Evolutionary conservation across 2,329 filamentous ascomycete genomes (phyloP).

Genomic region (Daldinia sp.): DNA sequence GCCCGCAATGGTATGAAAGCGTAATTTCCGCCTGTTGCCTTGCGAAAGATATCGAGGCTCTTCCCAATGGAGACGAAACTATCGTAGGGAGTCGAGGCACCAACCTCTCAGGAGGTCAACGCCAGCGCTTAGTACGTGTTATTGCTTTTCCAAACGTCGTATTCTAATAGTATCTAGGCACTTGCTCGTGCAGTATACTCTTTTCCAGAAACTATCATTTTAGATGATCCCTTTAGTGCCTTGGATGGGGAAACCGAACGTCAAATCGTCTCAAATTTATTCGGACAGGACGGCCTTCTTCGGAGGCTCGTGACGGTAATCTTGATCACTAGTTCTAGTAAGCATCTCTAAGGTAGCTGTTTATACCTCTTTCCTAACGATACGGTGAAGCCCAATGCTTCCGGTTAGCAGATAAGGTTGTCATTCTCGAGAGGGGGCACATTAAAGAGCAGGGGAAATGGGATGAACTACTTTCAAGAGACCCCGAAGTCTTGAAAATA

Average conservation of each 20-base stretch:
- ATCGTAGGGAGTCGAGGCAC: slow-evolving; percentile 34
- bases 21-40: slow-evolving; percentile 43
- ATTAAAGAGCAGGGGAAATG: slow-evolving; percentile 53
- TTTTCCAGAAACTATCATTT: slow-evolving; percentile 41
- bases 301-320: slow-evolving; percentile 45
- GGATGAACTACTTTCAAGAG: slow-evolving; percentile 46
- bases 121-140: slow-evolving; percentile 43
- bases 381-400: slow-evolving; percentile 48
- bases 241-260: slow-evolving; percentile 49
- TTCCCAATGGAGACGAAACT: slow-evolving; percentile 38
- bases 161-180: slow-evolving; percentile 40
- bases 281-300: slow-evolving; percentile 46
- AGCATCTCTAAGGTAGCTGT: neutral
- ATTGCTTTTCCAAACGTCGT: no score
- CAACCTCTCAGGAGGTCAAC: slow-evolving; percentile 45
- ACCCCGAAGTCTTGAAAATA: slow-evolving; percentile 48
- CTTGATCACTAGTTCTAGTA: slow-evolving; percentile 46
- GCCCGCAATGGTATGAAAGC: slow-evolving; percentile 45
- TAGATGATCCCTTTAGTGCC: slow-evolving; percentile 51
- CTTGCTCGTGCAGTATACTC: slow-evolving; percentile 50
- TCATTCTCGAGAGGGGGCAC: slow-evolving; percentile 49
- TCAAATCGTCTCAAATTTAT: slow-evolving; percentile 43
- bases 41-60: slow-evolving; percentile 33
- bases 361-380: slow-evolving; percentile 1
- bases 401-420: slow-evolving; percentile 51